These are phyloP conservation scores for Mortierella sp. DNA, from an alignment of 371 early-diverging fungal genomes.

Conservation along the genomic window DNA sequence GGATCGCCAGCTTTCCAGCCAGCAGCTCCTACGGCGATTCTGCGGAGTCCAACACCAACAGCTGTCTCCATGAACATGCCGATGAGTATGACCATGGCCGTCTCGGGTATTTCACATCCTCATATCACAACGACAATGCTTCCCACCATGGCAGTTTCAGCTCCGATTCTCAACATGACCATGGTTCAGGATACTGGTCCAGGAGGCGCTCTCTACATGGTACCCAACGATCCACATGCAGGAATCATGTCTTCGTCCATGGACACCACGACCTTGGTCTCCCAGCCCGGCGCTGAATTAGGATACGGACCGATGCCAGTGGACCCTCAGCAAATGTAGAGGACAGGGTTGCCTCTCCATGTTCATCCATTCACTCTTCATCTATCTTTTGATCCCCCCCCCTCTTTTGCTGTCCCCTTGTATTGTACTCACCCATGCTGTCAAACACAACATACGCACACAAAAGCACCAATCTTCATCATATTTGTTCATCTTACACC, in stretches of 20 bases:
- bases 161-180: constrained; percentile 18
- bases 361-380: background rate
- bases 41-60: constrained; percentile 19
- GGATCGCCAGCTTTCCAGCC: constrained; percentile 36
- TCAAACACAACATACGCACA: no score
- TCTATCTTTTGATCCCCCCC: background rate
- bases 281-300: constrained; percentile 16
- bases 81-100: constrained; percentile 15
- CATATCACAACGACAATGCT: constrained; percentile 18
- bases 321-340: constrained; percentile 33
- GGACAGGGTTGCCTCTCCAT: background rate
- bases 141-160: constrained; percentile 12
- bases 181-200: constrained; percentile 24
- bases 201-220: constrained; percentile 9
- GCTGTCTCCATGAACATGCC: constrained; percentile 17
- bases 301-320: constrained; percentile 35
- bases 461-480: background rate
- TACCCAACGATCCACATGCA: constrained; percentile 18
- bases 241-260: constrained; percentile 7
- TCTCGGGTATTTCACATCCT: constrained; percentile 7
- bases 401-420: background rate
- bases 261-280: background rate
- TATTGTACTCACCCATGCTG: background rate
- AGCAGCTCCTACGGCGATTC: constrained; percentile 6
- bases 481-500: background rate